A percentile compares a stretch with the other conserved stretches of the same genome.
Evolutionary conservation across 495 filamentous ascomycete genomes (phyloP).

Genomic region (Cudoniella acicularis): DNA sequence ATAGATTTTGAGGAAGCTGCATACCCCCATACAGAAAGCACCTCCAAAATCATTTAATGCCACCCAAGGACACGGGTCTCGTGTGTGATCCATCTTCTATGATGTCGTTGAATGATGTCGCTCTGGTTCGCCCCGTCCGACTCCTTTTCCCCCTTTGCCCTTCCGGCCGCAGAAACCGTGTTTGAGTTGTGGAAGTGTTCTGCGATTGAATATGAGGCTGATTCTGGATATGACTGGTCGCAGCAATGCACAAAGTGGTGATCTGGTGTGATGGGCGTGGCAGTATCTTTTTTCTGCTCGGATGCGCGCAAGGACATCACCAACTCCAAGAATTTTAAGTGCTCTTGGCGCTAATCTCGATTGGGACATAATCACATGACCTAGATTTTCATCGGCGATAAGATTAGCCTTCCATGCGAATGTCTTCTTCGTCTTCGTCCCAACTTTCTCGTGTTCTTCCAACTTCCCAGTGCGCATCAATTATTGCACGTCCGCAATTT

Average conservation of each 20-base stretch:
- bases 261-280: not conserved
- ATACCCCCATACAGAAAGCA: slow-evolving; percentile 95
- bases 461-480: not conserved
- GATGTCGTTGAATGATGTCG: slow-evolving; percentile 7
- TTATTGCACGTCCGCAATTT: too few species aligned
- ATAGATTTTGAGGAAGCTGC: slow-evolving; percentile 29
- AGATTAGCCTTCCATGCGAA: not conserved
- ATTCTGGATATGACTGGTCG: not conserved
- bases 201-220: not conserved
- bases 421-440: not conserved
- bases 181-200: not conserved
- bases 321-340: not conserved
- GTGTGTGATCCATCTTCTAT: slow-evolving; percentile 67
- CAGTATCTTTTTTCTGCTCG: not conserved
- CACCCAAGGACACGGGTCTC: slow-evolving; percentile 95
- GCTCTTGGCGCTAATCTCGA: not conserved
- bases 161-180: not conserved
- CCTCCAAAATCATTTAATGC: slow-evolving; percentile 94
- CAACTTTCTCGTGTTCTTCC: not conserved
- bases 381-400: not conserved
- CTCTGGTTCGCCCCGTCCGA: not conserved
- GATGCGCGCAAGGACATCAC: not conserved
- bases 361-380: not conserved
- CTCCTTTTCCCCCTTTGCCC: not conserved
- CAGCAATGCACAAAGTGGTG: not conserved